Conservation (phyloP, 2,329 filamentous ascomycete genomes). For the Magnaporthales sp. region DNA sequence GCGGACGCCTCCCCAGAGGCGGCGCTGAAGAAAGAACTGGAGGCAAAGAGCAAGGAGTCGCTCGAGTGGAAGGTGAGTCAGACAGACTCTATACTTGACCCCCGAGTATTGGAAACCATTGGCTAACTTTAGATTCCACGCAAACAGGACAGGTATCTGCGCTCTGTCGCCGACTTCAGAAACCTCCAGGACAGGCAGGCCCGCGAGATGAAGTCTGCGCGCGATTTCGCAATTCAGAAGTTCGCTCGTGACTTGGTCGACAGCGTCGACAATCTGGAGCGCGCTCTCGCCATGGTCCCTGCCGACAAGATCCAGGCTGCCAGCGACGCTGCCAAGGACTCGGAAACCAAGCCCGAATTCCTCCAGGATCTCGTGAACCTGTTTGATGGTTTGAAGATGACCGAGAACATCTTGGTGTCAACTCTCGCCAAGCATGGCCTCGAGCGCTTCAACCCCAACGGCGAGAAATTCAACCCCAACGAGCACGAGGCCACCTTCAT, state of each 20-base stretch:
- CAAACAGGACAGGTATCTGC: constrained; percentile 81
- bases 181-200: constrained; percentile 93
- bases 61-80: constrained; percentile 73
- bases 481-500: constrained; percentile 95
- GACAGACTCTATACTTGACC: background rate
- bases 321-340: constrained; percentile 8
- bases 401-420: constrained; percentile 75
- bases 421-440: constrained; percentile 92
- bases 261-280: constrained; percentile 94
- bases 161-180: constrained; percentile 90
- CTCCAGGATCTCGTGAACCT: constrained; percentile 69
- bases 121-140: background rate
- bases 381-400: constrained; percentile 91
- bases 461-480: constrained; percentile 92
- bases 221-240: constrained; percentile 89
- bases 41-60: constrained; percentile 42
- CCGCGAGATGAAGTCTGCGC: constrained; percentile 79
- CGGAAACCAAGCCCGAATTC: constrained; percentile 38
- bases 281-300: constrained; percentile 73
- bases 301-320: constrained; percentile 55
- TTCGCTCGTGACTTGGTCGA: constrained; percentile 95
- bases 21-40: constrained; percentile 41
- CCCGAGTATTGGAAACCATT: background rate
- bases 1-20: constrained; percentile 25
- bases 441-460: constrained; percentile 75